Base-by-base conservation (phyloP, 352 stramenopile genomes). In the Phytopythium cucurbitacearum region DNA sequence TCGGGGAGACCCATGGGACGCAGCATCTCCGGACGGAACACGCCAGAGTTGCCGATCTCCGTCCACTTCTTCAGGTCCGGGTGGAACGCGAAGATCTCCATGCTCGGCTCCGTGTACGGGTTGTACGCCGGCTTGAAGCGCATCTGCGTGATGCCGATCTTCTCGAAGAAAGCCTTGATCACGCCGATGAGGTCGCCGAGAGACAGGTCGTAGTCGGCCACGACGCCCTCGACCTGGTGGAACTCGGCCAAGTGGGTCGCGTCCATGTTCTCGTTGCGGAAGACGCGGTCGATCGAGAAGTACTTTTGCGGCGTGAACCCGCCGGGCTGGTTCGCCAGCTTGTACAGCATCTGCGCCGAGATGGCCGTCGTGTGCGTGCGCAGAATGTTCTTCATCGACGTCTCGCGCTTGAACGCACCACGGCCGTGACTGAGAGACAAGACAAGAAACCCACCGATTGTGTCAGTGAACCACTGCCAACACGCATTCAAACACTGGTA, bases 81-180 rank as follows among this genome's bases (percentile, higher is more conserved):
- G 79, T 99, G 97, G 82, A 99, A 99, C 40, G 97, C 97, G 71
- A 99, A 99, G 69, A 99, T 99, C 73, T 99, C 97, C 97, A 99
- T 99, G 38, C 87, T 98, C 15, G 97, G 97, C 80, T 99, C 97
- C 43, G 97, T 99, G 87, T 99, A 99, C 36, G 97, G 97, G 75
- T 99, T 99, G 84, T 99, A 99, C 28, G 97, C 97, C 13, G 97
- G 97, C 83, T 99, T 99, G 89, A 99, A 99, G 71, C 97, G 96
- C 67, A 99, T 93, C 73, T 99, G 78, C 34, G 91, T 98, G 65
- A 98, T 98, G 48, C 91, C 91, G 38, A 98, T 98, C 71, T 98
- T 98, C 49, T 96, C 83, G 80, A 99, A 99, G 82, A 99, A 99
- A n/a, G 97, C 97, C 69, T 98, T 95, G 77, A 99, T 99, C 33